phyloP scores from a whole-genome alignment of 805 yeast species.

The Candida insectalens region DNA sequence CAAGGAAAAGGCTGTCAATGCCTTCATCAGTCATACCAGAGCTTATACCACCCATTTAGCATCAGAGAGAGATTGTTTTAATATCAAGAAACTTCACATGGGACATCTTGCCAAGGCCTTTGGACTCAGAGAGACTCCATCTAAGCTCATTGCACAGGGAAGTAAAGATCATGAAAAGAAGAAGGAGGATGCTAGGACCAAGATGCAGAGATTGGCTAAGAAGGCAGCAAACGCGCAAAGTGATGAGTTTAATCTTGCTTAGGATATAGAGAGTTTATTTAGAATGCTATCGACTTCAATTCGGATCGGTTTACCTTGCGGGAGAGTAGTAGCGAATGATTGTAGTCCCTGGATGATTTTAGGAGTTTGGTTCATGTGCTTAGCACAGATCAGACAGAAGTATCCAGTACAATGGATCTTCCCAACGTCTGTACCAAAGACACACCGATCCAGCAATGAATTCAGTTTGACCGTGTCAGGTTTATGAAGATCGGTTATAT shows the following conservation, averaged over 20 bases:
- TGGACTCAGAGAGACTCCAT: conserved; percentile 92
- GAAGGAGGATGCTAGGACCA: conserved; percentile 61
- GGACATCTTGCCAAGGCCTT: conserved; percentile 96
- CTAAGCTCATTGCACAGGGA: conserved; percentile 44
- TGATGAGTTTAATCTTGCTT: conserved; percentile 44
- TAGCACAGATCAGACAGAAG: conserved; percentile 12
- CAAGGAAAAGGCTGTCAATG: conserved; percentile 64
- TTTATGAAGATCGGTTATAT: neutral
- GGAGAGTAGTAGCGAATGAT: neutral
- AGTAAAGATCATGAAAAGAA: conserved; percentile 28
- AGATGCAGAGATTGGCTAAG: conserved; percentile 69
- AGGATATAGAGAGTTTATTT: too few species aligned
- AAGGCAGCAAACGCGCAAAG: conserved; percentile 52
- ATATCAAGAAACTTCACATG: conserved; percentile 72
- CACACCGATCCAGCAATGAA: neutral
- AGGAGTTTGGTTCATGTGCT: neutral
- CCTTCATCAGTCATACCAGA: conserved; percentile 80
- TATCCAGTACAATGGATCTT: conserved; percentile 19
- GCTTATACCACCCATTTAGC: conserved; percentile 94
- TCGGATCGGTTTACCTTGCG: neutral
- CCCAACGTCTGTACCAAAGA: neutral
- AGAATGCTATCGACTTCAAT: neutral
- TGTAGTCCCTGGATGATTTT: too few species aligned
- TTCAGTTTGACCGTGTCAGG: neutral
- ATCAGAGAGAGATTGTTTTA: conserved; percentile 69